Evolutionary conservation across 768 basidiomycete species (phyloP), one percentile per base, ranked within the genome.

Genomic region (Roridomyces roridus): DNA sequence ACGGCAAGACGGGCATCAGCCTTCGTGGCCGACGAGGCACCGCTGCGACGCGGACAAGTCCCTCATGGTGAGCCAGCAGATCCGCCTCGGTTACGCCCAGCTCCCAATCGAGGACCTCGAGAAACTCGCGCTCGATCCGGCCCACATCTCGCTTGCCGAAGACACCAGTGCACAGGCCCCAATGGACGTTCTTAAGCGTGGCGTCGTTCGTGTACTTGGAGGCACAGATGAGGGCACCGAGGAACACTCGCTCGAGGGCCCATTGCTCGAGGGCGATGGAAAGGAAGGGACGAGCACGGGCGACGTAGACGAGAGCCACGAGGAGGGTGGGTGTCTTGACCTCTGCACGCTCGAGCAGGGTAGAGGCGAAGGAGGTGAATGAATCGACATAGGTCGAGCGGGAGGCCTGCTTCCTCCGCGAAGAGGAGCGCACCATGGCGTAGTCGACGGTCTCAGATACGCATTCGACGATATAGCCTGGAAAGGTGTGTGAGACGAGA

Each of bases 61-160:
- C 57, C 35, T 52, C 46, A 17, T 53, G 51, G 21, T 54, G 51
- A 41, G 47, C 51, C 9, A 50, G 3, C 20, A 54, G 1, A 0
- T 59, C 51, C 21, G 35, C 42, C 37, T 59, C 51, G 9, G 20
- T 1, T 1, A 59, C 51, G 23, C 47, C 52, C 3, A 59, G 52
- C 47, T 59, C 47, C 58, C 58, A 59, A 14, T 45, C 58, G 5
- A 59, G 42, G 35, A 59, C 52, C 12, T 50, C 58, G 9, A 59
- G 46, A 7, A 59, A 59, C 51, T 59, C 58, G 10, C 51, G 42
- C 51, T 54, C 52, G 17, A 54, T 50, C 12, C 58, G 41, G 0
- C 51, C 51, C 6, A 59, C 41, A 14, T 54, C 52, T 21, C 51
- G 39, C 20, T 52, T 52, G 18, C 57, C 57, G 25, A 59, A 53